A percentile compares a stretch with the other conserved stretches of the same genome.
These are phyloP conservation scores for Cryptococcus sp. DNA, from an alignment of 1,284 basidiomycete species.

Conservation along the genomic window DNA sequence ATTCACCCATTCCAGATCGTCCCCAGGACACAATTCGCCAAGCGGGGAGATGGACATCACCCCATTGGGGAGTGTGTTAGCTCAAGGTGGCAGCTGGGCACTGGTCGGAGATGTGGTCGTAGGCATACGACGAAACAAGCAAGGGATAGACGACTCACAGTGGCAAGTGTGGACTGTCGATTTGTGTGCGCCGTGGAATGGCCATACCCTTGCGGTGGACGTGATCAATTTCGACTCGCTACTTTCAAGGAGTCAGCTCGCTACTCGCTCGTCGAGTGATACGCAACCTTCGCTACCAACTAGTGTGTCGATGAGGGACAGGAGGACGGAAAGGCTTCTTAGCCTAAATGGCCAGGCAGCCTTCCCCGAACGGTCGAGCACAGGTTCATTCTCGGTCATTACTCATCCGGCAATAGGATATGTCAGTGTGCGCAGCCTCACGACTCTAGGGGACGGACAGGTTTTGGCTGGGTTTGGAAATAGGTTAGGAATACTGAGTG, in stretches of 20 bases:
- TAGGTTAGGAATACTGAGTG: constrained; percentile 31
- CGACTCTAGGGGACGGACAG: constrained; percentile 12
- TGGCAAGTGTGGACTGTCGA: constrained; percentile 45
- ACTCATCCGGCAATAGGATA: constrained; percentile 39
- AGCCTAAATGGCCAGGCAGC: constrained; percentile 40
- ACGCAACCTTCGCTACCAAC: too few species aligned
- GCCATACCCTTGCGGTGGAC: constrained; percentile 31
- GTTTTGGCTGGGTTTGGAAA: constrained; percentile 45
- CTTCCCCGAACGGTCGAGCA: constrained; percentile 28
- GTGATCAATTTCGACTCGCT: constrained; percentile 7
- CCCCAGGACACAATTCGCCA: constrained; percentile 5
- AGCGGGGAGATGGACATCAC: constrained; percentile 31
- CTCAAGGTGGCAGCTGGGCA: constrained; percentile 23
- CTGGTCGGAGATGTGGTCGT: constrained; percentile 25
- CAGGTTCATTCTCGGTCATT: constrained; percentile 28
- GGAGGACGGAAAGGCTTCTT: constrained; percentile 40
- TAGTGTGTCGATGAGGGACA: constrained; percentile 26
- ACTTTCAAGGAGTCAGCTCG: background rate
- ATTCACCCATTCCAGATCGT: background rate
- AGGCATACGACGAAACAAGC: constrained; percentile 29
- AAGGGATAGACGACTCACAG: constrained; percentile 42
- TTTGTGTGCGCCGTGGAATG: constrained; percentile 37
- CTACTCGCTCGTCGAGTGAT: too few species aligned
- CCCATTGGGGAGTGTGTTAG: constrained; percentile 33
- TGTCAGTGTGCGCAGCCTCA: constrained; percentile 27